Conservation (phyloP, 2,329 filamentous ascomycete species). For the Calonectria pseudoreteaudii region DNA sequence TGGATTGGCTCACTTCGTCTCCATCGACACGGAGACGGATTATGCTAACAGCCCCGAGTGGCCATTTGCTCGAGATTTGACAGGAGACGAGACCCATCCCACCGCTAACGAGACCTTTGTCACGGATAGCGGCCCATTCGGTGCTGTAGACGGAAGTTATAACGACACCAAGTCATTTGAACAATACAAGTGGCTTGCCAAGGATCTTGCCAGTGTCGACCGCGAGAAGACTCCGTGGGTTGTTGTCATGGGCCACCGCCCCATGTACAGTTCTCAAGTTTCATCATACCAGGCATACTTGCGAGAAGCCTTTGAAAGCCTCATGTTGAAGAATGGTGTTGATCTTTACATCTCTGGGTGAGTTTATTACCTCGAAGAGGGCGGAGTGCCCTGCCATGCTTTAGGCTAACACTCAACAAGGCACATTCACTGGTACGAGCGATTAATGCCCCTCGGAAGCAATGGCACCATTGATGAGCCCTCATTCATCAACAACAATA, state of each 20-base stretch:
- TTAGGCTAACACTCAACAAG: neutral
- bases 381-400: neutral
- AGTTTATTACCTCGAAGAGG: neutral
- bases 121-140: slow-evolving; percentile 63
- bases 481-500: slow-evolving; percentile 59
- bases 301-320: slow-evolving; percentile 57
- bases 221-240: slow-evolving; percentile 61
- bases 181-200: slow-evolving; percentile 59
- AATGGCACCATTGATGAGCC: slow-evolving; percentile 53
- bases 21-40: slow-evolving; percentile 62
- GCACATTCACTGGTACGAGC: slow-evolving; percentile 41
- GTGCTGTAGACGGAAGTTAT: slow-evolving; percentile 50
- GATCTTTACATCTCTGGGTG: slow-evolving; percentile 55
- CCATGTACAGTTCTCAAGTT: slow-evolving; percentile 60
- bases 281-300: slow-evolving; percentile 57
- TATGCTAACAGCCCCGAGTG: slow-evolving; percentile 60
- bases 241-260: slow-evolving; percentile 60
- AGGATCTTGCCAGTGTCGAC: slow-evolving; percentile 58
- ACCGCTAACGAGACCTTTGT: slow-evolving; percentile 55
- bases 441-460: slow-evolving; percentile 32
- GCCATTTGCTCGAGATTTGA: slow-evolving; percentile 56
- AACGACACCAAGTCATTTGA: slow-evolving; percentile 57
- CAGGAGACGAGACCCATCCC: slow-evolving; percentile 54
- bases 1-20: slow-evolving; percentile 63
- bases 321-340: slow-evolving; percentile 58